Percentiles rank a stretch among this genome's conserved stretches.
Evolutionary conservation across 305 asterid species (phyloP).

Genomic region (Fraxinus velutina): DNA sequence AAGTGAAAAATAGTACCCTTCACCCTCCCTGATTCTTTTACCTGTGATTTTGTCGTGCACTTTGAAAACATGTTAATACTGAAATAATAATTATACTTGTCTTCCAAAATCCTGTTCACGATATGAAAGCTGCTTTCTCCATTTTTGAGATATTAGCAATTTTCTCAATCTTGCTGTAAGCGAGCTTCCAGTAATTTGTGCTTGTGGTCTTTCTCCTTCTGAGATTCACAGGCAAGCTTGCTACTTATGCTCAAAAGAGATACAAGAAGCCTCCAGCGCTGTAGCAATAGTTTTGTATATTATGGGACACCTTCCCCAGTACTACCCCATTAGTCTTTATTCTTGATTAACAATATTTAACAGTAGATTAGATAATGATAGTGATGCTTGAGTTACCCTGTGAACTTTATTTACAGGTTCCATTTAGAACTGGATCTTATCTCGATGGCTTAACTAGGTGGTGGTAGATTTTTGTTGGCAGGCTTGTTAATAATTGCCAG

Average conservation of each 20-base stretch:
- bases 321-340: not conserved
- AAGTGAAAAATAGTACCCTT: not conserved
- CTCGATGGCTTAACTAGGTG: not conserved
- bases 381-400: not conserved
- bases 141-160: conserved; percentile 2
- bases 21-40: not conserved
- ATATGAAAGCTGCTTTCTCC: not conserved
- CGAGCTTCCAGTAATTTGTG: conserved; percentile 15
- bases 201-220: not conserved
- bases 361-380: not conserved
- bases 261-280: not conserved
- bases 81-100: not conserved
- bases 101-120: conserved; percentile 3
- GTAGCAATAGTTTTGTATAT: not conserved
- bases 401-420: not conserved
- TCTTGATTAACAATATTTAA: not conserved
- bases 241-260: conserved; percentile 7
- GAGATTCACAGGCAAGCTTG: conserved; percentile 8
- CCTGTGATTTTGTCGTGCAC: not conserved
- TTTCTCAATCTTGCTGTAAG: not conserved
- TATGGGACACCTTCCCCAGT: not conserved
- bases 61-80: not conserved
- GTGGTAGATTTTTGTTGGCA: not conserved
- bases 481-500: not conserved
- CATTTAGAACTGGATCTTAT: not conserved